Conservation (phyloP, 306 rosid genomes). For the Dryas drummondii region DNA sequence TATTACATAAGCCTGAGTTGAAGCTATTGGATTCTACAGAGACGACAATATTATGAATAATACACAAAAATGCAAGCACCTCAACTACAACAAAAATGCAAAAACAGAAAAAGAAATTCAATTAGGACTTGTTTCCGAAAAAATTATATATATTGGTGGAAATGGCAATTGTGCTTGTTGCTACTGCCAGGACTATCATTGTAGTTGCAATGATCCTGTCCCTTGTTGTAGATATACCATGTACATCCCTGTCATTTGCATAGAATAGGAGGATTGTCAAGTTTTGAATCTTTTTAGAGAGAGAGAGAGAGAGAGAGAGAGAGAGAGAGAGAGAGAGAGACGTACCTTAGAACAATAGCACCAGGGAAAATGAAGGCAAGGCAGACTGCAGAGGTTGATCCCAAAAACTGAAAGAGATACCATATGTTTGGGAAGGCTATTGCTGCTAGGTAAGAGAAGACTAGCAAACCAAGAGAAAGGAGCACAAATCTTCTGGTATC, state of each 20-base stretch:
- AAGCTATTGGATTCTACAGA: neutral
- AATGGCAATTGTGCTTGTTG: constrained; percentile 71
- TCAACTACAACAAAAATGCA: constrained; percentile 15
- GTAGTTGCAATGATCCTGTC: constrained; percentile 57
- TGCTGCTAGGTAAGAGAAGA: constrained; percentile 69
- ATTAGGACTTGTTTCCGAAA: constrained; percentile 34
- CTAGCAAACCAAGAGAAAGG: constrained; percentile 52
- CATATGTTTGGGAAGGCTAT: constrained; percentile 86
- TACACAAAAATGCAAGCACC: constrained; percentile 14
- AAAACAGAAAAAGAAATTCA: neutral
- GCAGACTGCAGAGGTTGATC: constrained; percentile 77
- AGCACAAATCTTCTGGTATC: constrained; percentile 72
- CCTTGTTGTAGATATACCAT: constrained; percentile 62
- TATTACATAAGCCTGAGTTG: too few species aligned
- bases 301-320: neutral
- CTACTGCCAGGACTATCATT: constrained; percentile 68
- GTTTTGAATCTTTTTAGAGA: neutral
- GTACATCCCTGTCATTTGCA: constrained; percentile 56
- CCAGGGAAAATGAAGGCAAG: constrained; percentile 93
- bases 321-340: constrained; percentile 12
- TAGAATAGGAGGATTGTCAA: neutral
- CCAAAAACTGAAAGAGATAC: constrained; percentile 86
- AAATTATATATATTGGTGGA: constrained; percentile 54
- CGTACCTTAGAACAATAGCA: constrained; percentile 70
- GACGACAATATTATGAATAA: neutral